Base-by-base conservation (phyloP, 2,329 filamentous ascomycete genomes). In the Leptographium radiaticola region DNA sequence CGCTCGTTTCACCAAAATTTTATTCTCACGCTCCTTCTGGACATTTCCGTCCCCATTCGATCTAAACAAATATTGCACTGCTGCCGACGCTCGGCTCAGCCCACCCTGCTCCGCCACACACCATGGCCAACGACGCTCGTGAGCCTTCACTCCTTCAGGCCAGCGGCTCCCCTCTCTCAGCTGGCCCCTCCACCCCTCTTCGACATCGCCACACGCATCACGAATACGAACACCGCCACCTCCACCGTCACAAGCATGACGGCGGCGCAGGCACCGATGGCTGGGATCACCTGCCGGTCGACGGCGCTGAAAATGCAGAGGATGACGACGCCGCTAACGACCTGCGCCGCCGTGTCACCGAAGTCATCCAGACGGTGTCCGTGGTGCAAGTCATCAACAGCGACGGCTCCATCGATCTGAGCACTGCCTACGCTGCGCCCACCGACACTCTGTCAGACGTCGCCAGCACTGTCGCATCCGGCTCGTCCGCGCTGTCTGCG, bases 301-400 rank as follows among this genome's bases (percentile, higher is more conserved):
- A 45, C 12, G 33, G 43, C 8, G 18, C 25, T 25, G 25, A 25
- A 25, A 3, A 38, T 44, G 30, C 31, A 45, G 43, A 39, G 13
- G 16, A 10, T 31, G 49, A 36, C 43, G 56, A 62, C n/a, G 40
- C 18, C 33, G 6, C 43, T n/a, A 13, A 40, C 33, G 47, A 40
- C 25, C 39, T 63, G 33, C 60, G 64, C 33, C 61, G 62, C 55
- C 66, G 63, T 60, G 65, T 76, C 60, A 74, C 70, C 15, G 65
- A 68, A 56, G 67, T 81, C 61, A 68, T 79, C 52, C 71, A 78
- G 64, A 80, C 77, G 60, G 66, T 81, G 58, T 77, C 76, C 31
- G 68, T 80, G 62, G 64, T 80, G 53, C 72, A 79, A 59, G 61
- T 75, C 57, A 71, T 79, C 57, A 75, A 80, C 64, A 65, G 66